phyloP scores from a whole-genome alignment of 129 eudicot genomes.

The Kitagawia praeruptora region DNA sequence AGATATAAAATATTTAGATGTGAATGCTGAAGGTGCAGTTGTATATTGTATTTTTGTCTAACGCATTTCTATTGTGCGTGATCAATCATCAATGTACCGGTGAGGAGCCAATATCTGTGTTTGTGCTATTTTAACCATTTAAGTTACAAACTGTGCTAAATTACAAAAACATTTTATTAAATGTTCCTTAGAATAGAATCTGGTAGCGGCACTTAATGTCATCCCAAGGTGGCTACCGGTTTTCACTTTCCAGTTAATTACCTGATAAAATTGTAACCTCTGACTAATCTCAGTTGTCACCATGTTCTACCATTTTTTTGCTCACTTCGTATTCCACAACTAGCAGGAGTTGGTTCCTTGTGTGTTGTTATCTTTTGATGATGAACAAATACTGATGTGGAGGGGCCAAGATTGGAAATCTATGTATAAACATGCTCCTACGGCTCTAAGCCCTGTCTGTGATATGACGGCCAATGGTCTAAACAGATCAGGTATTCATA shows the following conservation, averaged over 20 bases:
- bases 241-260: background rate
- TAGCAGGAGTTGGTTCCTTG: conserved; percentile 95
- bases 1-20: too few species aligned
- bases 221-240: background rate
- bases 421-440: conserved; percentile 41
- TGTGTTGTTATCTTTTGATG: conserved; percentile 86
- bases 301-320: background rate
- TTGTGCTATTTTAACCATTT: too few species aligned
- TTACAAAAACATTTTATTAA: background rate
- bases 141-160: too few species aligned
- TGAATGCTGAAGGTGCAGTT: too few species aligned
- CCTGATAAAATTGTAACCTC: background rate
- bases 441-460: conserved; percentile 7
- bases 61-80: too few species aligned
- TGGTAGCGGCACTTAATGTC: background rate
- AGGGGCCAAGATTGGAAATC: conserved; percentile 85
- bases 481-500: conserved; percentile 32
- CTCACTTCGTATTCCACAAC: background rate
- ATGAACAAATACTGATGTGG: conserved; percentile 93
- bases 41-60: too few species aligned
- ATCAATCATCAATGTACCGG: too few species aligned
- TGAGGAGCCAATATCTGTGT: too few species aligned
- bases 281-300: background rate
- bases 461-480: conserved; percentile 5
- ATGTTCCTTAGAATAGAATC: background rate